Evolutionary conservation across 331 rosid genomes (phyloP).

Genomic region (Dryas integrifolia): DNA sequence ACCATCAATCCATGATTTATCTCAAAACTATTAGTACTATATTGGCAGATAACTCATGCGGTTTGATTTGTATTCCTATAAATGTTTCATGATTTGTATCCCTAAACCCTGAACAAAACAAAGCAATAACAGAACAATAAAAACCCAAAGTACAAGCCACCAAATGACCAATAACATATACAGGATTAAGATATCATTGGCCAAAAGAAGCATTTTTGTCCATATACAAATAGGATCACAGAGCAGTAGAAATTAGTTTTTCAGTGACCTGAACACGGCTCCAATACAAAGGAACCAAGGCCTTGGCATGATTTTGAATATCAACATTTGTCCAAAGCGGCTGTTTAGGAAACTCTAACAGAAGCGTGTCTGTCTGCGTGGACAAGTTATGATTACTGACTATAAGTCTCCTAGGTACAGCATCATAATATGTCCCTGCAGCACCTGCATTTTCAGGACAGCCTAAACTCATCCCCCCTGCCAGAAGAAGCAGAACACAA

Average conservation of each 20-base stretch:
- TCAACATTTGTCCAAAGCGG: slow-evolving; percentile 96
- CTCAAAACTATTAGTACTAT: too few species aligned
- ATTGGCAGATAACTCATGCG: too few species aligned
- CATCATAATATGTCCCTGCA: slow-evolving; percentile 95
- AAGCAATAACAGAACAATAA: too few species aligned
- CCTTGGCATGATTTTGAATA: slow-evolving; percentile 85
- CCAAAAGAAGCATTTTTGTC: background rate
- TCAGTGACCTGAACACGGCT: slow-evolving; percentile 89
- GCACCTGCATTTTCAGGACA: slow-evolving; percentile 95
- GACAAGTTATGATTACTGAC: slow-evolving; percentile 80
- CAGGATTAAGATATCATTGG: too few species aligned
- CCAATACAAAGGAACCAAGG: slow-evolving; percentile 91
- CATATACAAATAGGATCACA: background rate
- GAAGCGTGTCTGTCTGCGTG: slow-evolving; percentile 88
- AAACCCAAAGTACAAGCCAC: too few species aligned
- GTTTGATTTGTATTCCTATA: too few species aligned
- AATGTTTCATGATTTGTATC: too few species aligned
- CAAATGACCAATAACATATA: too few species aligned
- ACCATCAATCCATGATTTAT: background rate
- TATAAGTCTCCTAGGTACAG: slow-evolving; percentile 83
- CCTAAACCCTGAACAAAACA: too few species aligned
- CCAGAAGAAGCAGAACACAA: slow-evolving; percentile 12
- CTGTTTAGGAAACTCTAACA: slow-evolving; percentile 85
- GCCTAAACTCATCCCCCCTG: slow-evolving; percentile 84
- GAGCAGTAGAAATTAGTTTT: background rate